A percentile compares a stretch with the other conserved stretches of the same genome.
Conservation (phyloP, 306 rosid species). For the Glycyrrhiza uralensis region DNA sequence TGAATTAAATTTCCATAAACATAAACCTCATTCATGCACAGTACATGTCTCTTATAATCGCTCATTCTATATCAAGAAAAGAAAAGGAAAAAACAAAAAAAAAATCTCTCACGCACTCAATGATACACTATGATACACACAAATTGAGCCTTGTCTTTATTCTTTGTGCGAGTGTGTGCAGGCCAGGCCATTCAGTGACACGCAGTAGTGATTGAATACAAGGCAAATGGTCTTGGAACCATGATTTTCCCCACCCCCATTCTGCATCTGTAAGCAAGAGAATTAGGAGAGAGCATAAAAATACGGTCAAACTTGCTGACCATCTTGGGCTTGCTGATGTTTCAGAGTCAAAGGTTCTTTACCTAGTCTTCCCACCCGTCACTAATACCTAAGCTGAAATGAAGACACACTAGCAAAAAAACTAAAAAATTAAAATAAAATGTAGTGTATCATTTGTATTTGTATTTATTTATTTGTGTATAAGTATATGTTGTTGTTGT, state of each 20-base stretch:
- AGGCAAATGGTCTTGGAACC: slow-evolving; percentile 47
- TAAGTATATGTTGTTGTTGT: not conserved
- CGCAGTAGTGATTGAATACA: slow-evolving; percentile 29
- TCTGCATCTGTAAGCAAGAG: slow-evolving; percentile 49
- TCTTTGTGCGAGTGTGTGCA: slow-evolving; percentile 26
- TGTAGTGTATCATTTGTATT: not conserved
- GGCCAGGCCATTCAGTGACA: slow-evolving; percentile 26
- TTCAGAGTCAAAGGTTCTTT: slow-evolving; percentile 56
- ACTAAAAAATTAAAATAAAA: too few relatives aligned
- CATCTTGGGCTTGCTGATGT: slow-evolving; percentile 59
- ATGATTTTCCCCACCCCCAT: slow-evolving; percentile 63
- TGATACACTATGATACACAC: not conserved
- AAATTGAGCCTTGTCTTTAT: slow-evolving; percentile 21
- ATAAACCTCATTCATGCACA: slow-evolving; percentile 28
- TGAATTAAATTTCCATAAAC: not conserved
- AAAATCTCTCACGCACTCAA: not conserved
- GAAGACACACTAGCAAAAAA: too few relatives aligned
- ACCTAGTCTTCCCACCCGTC: slow-evolving; percentile 35
- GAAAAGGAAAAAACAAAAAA: slow-evolving; percentile 11
- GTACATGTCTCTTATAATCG: slow-evolving; percentile 29
- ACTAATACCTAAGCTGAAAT: slow-evolving; percentile 48
- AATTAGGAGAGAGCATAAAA: slow-evolving; percentile 7
- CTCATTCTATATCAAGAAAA: not conserved
- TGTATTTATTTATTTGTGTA: not conserved
- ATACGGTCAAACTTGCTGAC: slow-evolving; percentile 63